Evolutionary conservation across 2,329 filamentous ascomycete genomes (phyloP), one percentile per base, ranked within the genome.

Genomic region (Arachnomyces sp.): DNA sequence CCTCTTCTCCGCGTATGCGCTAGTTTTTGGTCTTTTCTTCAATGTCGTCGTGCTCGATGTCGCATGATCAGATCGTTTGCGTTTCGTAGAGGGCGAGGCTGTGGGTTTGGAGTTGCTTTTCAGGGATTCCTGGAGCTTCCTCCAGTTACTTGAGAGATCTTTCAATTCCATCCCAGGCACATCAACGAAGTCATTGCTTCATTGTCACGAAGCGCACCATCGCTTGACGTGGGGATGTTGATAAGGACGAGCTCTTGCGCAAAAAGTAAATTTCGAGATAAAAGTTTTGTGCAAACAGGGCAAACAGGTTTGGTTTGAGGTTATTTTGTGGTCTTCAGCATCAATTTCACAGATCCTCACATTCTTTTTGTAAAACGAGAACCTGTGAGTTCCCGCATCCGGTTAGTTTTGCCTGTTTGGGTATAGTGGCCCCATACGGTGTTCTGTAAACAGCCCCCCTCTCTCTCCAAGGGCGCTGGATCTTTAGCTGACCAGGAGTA

Each of bases 101-200:
- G 49, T 43, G 17, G 46, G 41, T 34, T 43, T 40, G 12, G 38
- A 48, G 9, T 58, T 52, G 33, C 57, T 60, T 42, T 65, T 62
- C 20, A 71, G 49, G n/a, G 61, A 65, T 44, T 57, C 57, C 53
- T 71, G 67, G 42, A 72, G 58, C 52, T 66, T 70, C 51, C 68
- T 71, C 68, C 68, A 72, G 52, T 72, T 72, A 44, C 63, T 65
- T 42, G 68, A 72, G 33, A 71, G 59, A 34, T 53, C 57, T 43
- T 61, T 63, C 25, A 60, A 43, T 47, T 70, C 66, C 66, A 70
- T 67, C 43, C 53, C 56, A 56, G 46, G 18, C 28, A 34, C 29
- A 36, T 38, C 16, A 28, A 42, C 20, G 20, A 25, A 9, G 20
- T 25, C 9, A 25, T 25, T 25, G 20, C 20, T 25, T 9, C 20